A percentile compares a stretch with the other conserved stretches of the same genome.
These are phyloP conservation scores for Phlegmacium glaucopus DNA, from an alignment of 768 basidiomycete genomes.

Conservation along the genomic window DNA sequence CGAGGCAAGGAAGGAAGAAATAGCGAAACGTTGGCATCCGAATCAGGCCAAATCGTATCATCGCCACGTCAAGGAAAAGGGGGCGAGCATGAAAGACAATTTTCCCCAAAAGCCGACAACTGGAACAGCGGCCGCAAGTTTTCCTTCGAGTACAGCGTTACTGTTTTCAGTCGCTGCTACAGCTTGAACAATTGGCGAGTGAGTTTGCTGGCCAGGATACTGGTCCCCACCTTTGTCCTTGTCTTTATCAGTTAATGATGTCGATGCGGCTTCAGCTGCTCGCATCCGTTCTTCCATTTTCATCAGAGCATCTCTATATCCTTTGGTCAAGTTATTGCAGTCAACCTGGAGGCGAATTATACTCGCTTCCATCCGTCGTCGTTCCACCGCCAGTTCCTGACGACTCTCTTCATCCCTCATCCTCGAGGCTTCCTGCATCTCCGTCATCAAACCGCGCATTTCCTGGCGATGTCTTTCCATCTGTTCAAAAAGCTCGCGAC, in stretches of 20 bases:
- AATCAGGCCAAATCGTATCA: constrained; percentile 3
- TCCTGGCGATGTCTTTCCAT: constrained; percentile 45
- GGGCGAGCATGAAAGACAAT: constrained; percentile 30
- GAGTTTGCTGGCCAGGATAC: constrained; percentile 9
- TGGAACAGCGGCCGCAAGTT: constrained; percentile 31
- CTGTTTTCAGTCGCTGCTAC: constrained; percentile 25
- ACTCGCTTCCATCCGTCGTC: constrained; percentile 9
- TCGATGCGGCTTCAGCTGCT: constrained; percentile 10
- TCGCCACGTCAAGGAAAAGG: constrained; percentile 33
- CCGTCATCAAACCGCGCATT: constrained; percentile 39
- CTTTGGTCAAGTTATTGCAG: constrained; percentile 11
- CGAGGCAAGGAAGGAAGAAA: not conserved
- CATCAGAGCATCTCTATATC: constrained; percentile 12
- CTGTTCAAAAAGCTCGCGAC: constrained; percentile 45
- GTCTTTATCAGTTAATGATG: not conserved
- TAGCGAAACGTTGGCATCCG: too few relatives aligned
- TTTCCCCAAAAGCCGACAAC: constrained; percentile 32
- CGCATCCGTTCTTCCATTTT: constrained; percentile 16
- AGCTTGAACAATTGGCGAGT: constrained; percentile 16
- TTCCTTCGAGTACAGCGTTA: constrained; percentile 29
- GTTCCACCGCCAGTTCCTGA: constrained; percentile 13
- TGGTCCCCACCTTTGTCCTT: not conserved
- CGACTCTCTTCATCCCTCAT: constrained; percentile 18
- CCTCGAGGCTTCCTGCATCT: constrained; percentile 35
- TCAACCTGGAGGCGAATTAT: constrained; percentile 15